Conservation (phyloP, 108 stramenopile species). For the Nitzschia sp. region DNA sequence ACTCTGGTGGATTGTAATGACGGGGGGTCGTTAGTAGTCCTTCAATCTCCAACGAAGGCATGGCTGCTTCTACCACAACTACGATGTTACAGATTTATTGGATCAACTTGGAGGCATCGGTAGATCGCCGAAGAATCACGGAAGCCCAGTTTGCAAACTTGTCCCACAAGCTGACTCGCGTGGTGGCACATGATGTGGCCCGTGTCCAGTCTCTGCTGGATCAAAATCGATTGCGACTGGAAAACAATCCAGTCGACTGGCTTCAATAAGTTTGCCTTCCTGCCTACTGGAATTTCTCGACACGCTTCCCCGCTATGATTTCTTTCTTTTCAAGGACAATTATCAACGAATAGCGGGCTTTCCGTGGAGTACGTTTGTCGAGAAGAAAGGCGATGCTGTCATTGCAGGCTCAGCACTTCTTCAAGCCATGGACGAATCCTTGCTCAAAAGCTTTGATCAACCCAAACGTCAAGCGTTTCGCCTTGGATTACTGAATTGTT, state of each 20-base stretch:
- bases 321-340: conserved; percentile 16
- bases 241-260: too few species aligned
- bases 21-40: too few species aligned
- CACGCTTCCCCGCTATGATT: conserved; percentile 6
- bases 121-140: conserved; percentile 6
- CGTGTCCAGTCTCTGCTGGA: not conserved
- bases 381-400: not conserved
- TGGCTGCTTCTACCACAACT: too few species aligned
- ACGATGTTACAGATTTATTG: conserved; percentile 15
- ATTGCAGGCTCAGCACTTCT: conserved; percentile 1
- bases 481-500: conserved; percentile 5
- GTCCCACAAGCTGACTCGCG: too few species aligned
- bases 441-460: conserved; percentile 1
- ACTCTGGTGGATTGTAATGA: too few species aligned
- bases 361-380: conserved; percentile 15
- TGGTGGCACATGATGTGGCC: conserved; percentile 1
- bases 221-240: not conserved
- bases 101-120: conserved; percentile 5
- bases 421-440: conserved; percentile 6
- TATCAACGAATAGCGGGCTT: conserved; percentile 16
- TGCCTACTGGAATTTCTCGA: not conserved
- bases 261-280: conserved; percentile 16
- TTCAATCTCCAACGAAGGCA: too few species aligned
- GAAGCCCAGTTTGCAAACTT: conserved; percentile 3
- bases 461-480: conserved; percentile 22